Conservation (phyloP, 352 stramenopile species). For the Phytophthora pinifolia region DNA sequence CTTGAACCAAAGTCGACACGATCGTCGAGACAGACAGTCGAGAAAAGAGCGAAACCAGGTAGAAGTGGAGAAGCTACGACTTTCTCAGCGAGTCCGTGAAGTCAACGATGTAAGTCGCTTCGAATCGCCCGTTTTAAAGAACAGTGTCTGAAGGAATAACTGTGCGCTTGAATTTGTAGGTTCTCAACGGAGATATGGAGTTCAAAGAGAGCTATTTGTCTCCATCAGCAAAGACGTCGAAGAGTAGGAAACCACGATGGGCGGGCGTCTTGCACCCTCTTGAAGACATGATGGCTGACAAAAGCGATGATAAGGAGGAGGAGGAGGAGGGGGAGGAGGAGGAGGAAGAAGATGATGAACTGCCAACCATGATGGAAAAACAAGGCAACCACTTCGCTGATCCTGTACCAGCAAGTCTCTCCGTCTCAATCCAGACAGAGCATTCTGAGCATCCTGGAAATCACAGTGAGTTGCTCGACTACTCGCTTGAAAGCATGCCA, state of each 20-base stretch:
- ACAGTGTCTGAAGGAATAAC: too few species aligned
- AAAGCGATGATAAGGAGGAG: background rate
- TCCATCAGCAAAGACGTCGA: slow-evolving; percentile 15
- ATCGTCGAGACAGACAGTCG: slow-evolving; percentile 23
- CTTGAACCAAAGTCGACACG: slow-evolving; percentile 10
- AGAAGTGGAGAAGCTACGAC: slow-evolving; percentile 61
- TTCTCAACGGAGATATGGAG: slow-evolving; percentile 54
- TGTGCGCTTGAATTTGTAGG: slow-evolving; percentile 27
- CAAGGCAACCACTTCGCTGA: background rate
- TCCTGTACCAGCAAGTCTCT: background rate
- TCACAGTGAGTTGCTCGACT: slow-evolving; percentile 1
- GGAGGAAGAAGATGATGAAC: slow-evolving; percentile 47
- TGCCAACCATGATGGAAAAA: slow-evolving; percentile 61
- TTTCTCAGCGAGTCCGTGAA: slow-evolving; percentile 68
- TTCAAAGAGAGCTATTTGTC: slow-evolving; percentile 62
- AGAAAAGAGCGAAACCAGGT: slow-evolving; percentile 51
- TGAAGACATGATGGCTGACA: background rate
- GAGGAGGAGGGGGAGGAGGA: slow-evolving; percentile 20
- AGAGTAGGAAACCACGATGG: slow-evolving; percentile 7
- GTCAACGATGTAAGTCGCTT: slow-evolving; percentile 61
- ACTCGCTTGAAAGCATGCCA: slow-evolving; percentile 14
- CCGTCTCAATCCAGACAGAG: slow-evolving; percentile 27
- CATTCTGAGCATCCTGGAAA: slow-evolving; percentile 12
- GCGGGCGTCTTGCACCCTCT: slow-evolving; percentile 1
- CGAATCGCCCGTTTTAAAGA: too few species aligned